Conservation (phyloP, 2,329 filamentous ascomycete genomes). For the Paracoccidioides lutzii region DNA sequence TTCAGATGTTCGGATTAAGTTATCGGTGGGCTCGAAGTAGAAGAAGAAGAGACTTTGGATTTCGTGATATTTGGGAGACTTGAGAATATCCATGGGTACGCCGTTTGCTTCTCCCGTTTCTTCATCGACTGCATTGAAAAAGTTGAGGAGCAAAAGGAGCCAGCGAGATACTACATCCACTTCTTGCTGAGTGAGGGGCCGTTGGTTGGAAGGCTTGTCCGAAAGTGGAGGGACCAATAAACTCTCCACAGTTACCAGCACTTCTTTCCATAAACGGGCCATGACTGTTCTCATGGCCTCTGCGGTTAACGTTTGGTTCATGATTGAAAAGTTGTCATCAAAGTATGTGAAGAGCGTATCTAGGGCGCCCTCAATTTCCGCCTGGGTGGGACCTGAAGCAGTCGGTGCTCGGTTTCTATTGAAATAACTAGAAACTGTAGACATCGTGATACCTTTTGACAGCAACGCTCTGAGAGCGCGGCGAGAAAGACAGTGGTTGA, state of each 20-base stretch:
- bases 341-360: constrained; percentile 86
- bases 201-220: constrained; percentile 82
- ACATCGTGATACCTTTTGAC: constrained; percentile 57
- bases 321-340: constrained; percentile 96
- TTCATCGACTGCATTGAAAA: constrained; percentile 90
- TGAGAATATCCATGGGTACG: constrained; percentile 80
- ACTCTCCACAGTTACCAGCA: constrained; percentile 77
- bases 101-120: constrained; percentile 70
- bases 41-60: constrained; percentile 95
- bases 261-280: constrained; percentile 96
- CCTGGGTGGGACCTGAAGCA: constrained; percentile 48
- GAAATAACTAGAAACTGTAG: constrained; percentile 60
- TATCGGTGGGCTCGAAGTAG: constrained; percentile 87
- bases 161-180: constrained; percentile 91
- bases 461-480: constrained; percentile 66
- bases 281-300: constrained; percentile 98
- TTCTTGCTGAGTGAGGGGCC: constrained; percentile 71
- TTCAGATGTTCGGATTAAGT: constrained; percentile 87
- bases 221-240: constrained; percentile 86
- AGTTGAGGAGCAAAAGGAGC: constrained; percentile 79
- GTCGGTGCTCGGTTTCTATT: constrained; percentile 39
- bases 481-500: constrained; percentile 74
- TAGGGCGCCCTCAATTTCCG: constrained; percentile 67
- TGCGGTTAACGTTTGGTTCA: constrained; percentile 91
- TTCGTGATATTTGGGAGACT: constrained; percentile 97